These are phyloP conservation scores for Gossypium turneri DNA, from an alignment of 345 rosid genomes.

Conservation along the genomic window DNA sequence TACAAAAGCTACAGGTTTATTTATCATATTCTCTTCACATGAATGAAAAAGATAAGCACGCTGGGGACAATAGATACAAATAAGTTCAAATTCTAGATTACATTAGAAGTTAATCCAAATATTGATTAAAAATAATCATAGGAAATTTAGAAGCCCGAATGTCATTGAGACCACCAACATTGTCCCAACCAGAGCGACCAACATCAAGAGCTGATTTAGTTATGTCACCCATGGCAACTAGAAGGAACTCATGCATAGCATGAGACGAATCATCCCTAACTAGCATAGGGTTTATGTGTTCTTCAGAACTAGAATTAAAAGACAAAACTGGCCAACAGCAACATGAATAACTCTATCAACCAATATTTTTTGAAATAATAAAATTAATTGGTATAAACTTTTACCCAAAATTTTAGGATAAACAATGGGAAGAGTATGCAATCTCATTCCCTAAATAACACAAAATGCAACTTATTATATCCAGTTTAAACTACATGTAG, in stretches of 20 bases:
- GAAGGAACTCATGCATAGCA: constrained; percentile 89
- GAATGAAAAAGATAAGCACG: neutral
- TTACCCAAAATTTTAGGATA: neutral
- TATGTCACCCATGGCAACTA: constrained; percentile 95
- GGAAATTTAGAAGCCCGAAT: constrained; percentile 26
- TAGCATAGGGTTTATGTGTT: constrained; percentile 40
- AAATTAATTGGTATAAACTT: constrained; percentile 4
- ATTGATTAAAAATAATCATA: neutral
- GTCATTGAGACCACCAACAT: constrained; percentile 85
- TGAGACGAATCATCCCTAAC: constrained; percentile 54
- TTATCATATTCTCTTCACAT: neutral
- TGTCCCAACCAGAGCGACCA: constrained; percentile 88
- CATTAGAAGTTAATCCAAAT: neutral
- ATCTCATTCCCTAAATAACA: neutral
- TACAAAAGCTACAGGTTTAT: neutral
- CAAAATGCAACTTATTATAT: neutral
- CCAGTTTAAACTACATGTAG: neutral
- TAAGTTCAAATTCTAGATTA: neutral
- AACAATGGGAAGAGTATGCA: neutral
- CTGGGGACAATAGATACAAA: neutral
- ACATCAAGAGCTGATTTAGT: constrained; percentile 74
- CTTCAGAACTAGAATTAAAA: constrained; percentile 33
- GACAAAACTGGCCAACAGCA: constrained; percentile 72
- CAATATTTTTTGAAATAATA: constrained; percentile 66
- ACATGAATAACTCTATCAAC: constrained; percentile 93